Evolutionary conservation across 306 rosid genomes (phyloP).

Genomic region (Purshia tridentata): DNA sequence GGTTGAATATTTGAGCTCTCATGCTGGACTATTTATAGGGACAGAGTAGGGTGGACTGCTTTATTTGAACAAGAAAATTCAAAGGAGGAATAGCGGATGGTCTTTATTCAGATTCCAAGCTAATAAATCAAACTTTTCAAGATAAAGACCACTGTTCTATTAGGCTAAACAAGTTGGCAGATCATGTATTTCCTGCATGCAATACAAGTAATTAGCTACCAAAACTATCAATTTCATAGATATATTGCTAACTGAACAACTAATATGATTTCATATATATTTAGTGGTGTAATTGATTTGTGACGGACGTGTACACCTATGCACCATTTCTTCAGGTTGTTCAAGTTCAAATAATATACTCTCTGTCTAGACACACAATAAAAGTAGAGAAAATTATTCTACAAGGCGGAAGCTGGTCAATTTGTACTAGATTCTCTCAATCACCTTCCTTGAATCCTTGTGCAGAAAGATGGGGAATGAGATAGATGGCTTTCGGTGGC

Average conservation of each 20-base stretch:
- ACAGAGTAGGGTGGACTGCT: constrained; percentile 31
- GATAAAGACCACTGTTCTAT: constrained; percentile 34
- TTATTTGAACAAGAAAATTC: constrained; percentile 44
- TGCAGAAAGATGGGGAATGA: constrained; percentile 40
- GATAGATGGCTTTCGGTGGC: constrained; percentile 46
- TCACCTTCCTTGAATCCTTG: constrained; percentile 55
- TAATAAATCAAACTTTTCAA: constrained; percentile 41
- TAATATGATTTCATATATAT: background rate
- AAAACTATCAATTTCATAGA: background rate
- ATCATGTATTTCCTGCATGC: constrained; percentile 36
- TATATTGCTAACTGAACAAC: background rate
- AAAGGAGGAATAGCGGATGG: constrained; percentile 35
- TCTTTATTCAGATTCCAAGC: constrained; percentile 63
- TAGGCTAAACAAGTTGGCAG: constrained; percentile 54
- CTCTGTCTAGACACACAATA: constrained; percentile 23
- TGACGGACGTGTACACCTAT: constrained; percentile 36
- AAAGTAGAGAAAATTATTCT: constrained; percentile 31
- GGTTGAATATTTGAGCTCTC: constrained; percentile 48
- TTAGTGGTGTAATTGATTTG: constrained; percentile 26
- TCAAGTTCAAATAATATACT: constrained; percentile 19
- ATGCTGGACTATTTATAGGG: constrained; percentile 80
- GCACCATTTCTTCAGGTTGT: constrained; percentile 38
- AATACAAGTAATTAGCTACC: constrained; percentile 1
- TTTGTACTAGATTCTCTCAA: constrained; percentile 58
- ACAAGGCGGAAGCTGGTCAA: constrained; percentile 35